phyloP scores from a whole-genome alignment of 805 yeast species.

The Candida manassasensis region DNA sequence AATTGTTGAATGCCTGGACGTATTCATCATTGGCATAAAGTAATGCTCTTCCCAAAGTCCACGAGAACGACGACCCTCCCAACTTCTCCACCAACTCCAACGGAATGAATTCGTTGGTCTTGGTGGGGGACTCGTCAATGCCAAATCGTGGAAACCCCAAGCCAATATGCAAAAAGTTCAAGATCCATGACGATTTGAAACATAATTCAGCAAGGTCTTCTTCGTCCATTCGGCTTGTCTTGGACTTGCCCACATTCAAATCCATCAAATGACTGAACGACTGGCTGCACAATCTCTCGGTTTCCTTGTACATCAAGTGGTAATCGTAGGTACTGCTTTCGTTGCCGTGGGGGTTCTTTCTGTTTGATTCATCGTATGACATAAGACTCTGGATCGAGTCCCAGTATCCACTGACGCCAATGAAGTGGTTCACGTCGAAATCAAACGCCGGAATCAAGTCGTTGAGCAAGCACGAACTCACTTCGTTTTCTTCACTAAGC shows the following conservation, averaged over 20 bases:
- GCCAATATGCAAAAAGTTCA: slow-evolving; percentile 55
- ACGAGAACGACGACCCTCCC: slow-evolving; percentile 43
- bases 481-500: slow-evolving; percentile 24
- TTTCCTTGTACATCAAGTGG: slow-evolving; percentile 36
- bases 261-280: slow-evolving; percentile 33
- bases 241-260: slow-evolving; percentile 24
- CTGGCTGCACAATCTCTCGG: slow-evolving; percentile 45
- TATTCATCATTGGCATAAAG: slow-evolving; percentile 57
- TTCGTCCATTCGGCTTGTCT: slow-evolving; percentile 27
- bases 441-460: slow-evolving; percentile 54
- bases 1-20: slow-evolving; percentile 36
- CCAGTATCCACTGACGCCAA: slow-evolving; percentile 69
- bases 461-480: slow-evolving; percentile 46
- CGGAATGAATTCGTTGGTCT: slow-evolving; percentile 23
- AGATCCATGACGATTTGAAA: slow-evolving; percentile 57
- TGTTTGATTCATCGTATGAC: slow-evolving; percentile 14
- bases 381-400: slow-evolving; percentile 50
- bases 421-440: slow-evolving; percentile 50
- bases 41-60: slow-evolving; percentile 60
- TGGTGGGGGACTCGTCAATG: slow-evolving; percentile 26
- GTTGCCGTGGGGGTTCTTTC: slow-evolving; percentile 1
- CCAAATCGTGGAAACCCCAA: slow-evolving; percentile 54
- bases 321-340: slow-evolving; percentile 38
- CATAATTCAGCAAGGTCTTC: slow-evolving; percentile 51
- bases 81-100: slow-evolving; percentile 42